A percentile compares a stretch with the other conserved stretches of the same genome.
phyloP scores from a whole-genome alignment of 129 eudicot species.

The Saposhnikovia divaricata region DNA sequence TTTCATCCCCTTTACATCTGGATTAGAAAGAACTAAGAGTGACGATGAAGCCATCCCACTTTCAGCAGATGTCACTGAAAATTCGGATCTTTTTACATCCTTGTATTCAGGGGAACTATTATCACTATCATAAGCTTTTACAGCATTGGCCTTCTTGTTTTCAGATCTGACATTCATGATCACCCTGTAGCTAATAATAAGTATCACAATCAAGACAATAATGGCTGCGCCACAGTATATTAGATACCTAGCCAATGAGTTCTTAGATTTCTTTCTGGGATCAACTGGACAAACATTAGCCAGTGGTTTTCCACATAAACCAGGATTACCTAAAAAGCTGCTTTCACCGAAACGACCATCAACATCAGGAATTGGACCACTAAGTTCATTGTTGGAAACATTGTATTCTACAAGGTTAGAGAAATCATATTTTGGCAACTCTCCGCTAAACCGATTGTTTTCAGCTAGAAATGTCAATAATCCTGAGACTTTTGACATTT shows the following conservation, averaged over 20 bases:
- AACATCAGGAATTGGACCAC: slow-evolving; percentile 45
- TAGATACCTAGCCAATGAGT: slow-evolving; percentile 21
- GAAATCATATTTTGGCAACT: slow-evolving; percentile 33
- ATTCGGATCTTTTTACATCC: slow-evolving; percentile 42
- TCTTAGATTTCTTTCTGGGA: slow-evolving; percentile 13
- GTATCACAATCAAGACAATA: slow-evolving; percentile 33
- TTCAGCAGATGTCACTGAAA: slow-evolving; percentile 53
- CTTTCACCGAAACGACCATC: slow-evolving; percentile 30
- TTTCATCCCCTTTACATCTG: slow-evolving; percentile 44
- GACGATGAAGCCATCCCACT: slow-evolving; percentile 45
- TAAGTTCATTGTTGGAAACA: slow-evolving; percentile 58
- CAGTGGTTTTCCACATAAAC: slow-evolving; percentile 48
- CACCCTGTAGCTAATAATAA: slow-evolving; percentile 28
- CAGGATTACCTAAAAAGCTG: slow-evolving; percentile 54
- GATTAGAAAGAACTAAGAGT: slow-evolving; percentile 39
- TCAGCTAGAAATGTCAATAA: slow-evolving; percentile 45
- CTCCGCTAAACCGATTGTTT: slow-evolving; percentile 48
- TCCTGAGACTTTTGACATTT: slow-evolving; percentile 49
- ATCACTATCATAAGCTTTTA: slow-evolving; percentile 20
- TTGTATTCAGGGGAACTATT: slow-evolving; percentile 33
- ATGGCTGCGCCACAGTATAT: slow-evolving; percentile 39
- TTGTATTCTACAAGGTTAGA: slow-evolving; percentile 45
- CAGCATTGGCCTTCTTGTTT: slow-evolving; percentile 11
- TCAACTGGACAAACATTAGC: slow-evolving; percentile 33
- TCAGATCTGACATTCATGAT: slow-evolving; percentile 26